These are phyloP conservation scores for Trichoderma citrinoviride DNA, from an alignment of 2,329 filamentous ascomycete genomes.

Conservation along the genomic window DNA sequence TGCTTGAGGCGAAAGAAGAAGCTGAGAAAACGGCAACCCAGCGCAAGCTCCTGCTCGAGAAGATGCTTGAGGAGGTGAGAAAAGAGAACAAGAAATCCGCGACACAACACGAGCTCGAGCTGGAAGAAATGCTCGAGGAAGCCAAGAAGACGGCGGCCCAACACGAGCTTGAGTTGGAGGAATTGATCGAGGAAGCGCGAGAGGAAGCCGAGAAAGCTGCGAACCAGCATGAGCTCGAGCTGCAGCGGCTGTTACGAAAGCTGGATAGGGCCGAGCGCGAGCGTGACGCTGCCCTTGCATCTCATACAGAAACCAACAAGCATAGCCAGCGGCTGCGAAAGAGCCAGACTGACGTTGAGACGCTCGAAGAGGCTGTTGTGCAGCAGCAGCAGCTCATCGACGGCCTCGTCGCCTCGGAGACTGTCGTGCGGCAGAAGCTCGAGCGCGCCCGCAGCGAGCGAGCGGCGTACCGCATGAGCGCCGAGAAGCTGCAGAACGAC, in stretches of 20 bases:
- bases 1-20: constrained; percentile 54
- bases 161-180: constrained; percentile 56
- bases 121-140: constrained; percentile 29
- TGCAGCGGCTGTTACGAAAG: constrained; percentile 47
- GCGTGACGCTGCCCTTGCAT: constrained; percentile 37
- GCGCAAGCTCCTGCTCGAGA: constrained; percentile 56
- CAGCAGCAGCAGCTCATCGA: constrained; percentile 67
- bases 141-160: no score
- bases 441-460: constrained; percentile 67
- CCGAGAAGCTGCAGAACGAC: constrained; percentile 54
- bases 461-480: constrained; percentile 52
- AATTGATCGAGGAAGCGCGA: constrained; percentile 56
- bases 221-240: constrained; percentile 42
- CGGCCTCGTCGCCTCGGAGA: constrained; percentile 54
- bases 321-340: constrained; percentile 61
- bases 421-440: constrained; percentile 63
- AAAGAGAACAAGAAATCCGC: no score
- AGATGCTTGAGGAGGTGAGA: constrained; percentile 52
- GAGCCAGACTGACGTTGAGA: constrained; percentile 62
- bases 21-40: constrained; percentile 46
- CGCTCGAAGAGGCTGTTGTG: constrained; percentile 68
- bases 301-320: constrained; percentile 44
- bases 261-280: constrained; percentile 52
- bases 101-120: constrained; percentile 39
- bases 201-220: constrained; percentile 49